Percentiles rank a stretch among this genome's conserved stretches.
Conservation (phyloP, 805 yeast genomes). For the Spathaspora passalidarum region DNA sequence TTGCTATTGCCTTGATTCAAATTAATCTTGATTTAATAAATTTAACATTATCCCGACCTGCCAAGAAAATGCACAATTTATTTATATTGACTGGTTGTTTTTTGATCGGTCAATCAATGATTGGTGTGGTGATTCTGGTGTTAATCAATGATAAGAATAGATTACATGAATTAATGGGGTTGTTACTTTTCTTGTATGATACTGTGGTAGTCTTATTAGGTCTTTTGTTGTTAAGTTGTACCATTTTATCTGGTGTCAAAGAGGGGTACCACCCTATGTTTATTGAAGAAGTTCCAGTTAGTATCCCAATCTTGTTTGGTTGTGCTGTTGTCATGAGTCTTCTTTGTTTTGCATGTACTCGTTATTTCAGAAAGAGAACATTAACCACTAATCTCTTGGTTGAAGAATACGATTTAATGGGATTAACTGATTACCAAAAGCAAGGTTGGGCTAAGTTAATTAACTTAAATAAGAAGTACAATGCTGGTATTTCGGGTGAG, state of each 20-base stretch:
- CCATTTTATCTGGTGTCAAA: constrained; percentile 6
- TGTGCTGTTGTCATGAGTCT: constrained; percentile 6
- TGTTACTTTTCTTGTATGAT: constrained; percentile 7
- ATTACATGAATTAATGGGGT: constrained; percentile 12
- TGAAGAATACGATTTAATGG: constrained; percentile 13
- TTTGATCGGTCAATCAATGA: constrained; percentile 8
- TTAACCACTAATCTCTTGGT: constrained; percentile 10
- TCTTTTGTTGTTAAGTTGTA: constrained; percentile 7
- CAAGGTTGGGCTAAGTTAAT: constrained; percentile 17
- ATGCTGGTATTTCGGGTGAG: constrained; percentile 18
- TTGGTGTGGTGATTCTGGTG: constrained; percentile 9
- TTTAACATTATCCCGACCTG: constrained; percentile 1
- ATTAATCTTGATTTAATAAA: constrained; percentile 8
- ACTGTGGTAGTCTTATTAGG: constrained; percentile 1
- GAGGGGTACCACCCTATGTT: constrained; percentile 3
- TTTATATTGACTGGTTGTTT: constrained; percentile 9
- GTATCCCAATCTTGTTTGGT: constrained; percentile 11
- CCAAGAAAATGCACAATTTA: constrained; percentile 9
- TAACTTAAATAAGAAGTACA: constrained; percentile 14
- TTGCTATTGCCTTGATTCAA: constrained; percentile 8
- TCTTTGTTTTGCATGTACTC: constrained; percentile 7
- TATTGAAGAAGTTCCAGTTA: constrained; percentile 6
- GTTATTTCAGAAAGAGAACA: constrained; percentile 10
- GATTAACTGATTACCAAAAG: constrained; percentile 14
- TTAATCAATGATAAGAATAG: constrained; percentile 11